Conservation (phyloP, 2,329 filamentous ascomycete genomes). For the Aspergillus uvarum region DNA sequence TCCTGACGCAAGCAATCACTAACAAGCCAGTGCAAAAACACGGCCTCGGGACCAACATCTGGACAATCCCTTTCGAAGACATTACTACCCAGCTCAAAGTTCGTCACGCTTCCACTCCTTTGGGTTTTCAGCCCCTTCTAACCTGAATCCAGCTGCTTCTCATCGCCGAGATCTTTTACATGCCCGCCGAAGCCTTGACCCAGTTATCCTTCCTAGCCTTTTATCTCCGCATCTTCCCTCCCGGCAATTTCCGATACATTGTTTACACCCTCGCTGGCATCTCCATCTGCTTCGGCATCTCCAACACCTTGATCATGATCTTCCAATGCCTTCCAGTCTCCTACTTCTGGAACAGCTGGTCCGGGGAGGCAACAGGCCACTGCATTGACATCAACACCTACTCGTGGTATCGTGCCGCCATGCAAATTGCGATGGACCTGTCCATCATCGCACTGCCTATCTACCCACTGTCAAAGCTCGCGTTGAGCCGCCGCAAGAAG, state of each 20-base stretch:
- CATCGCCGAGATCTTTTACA: conserved; percentile 47
- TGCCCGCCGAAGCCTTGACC: conserved; percentile 47
- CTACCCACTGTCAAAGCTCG: conserved; percentile 45
- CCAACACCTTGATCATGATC: conserved; percentile 25
- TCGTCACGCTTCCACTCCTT: background rate
- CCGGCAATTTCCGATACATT: conserved; percentile 20
- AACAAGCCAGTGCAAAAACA: conserved; percentile 10
- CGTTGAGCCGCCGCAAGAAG: conserved; percentile 52
- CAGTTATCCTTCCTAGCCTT: conserved; percentile 57
- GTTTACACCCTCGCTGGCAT: conserved; percentile 48
- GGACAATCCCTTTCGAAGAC: conserved; percentile 15
- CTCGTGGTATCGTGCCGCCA: conserved; percentile 53
- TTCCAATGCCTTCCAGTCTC: conserved; percentile 37
- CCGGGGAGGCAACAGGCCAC: conserved; percentile 46
- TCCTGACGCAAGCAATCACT: background rate
- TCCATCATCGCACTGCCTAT: conserved; percentile 55
- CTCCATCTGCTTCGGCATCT: conserved; percentile 53
- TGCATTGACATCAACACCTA: conserved; percentile 54
- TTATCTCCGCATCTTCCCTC: conserved; percentile 57
- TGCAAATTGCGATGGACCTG: conserved; percentile 55
- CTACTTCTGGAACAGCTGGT: conserved; percentile 57
- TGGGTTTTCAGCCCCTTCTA: background rate
- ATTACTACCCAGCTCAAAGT: conserved; percentile 15
- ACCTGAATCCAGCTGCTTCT: conserved; percentile 2
- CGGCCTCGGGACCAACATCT: conserved; percentile 17